Conservation (phyloP, 2,329 filamentous ascomycete species). For the Pyrenochaeta sp. region DNA sequence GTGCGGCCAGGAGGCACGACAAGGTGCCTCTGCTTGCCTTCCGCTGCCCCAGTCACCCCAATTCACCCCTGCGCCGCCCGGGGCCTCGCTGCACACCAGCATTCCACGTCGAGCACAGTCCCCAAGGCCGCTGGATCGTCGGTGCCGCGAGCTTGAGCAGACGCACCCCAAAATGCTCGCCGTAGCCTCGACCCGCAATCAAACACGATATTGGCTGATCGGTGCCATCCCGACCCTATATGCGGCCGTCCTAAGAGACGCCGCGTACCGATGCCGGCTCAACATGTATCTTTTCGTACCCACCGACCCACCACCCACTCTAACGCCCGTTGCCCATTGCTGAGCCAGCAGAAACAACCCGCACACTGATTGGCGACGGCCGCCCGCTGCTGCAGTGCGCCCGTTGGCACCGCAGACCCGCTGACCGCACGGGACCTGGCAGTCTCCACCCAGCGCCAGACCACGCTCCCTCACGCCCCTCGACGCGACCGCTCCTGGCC, state of each 20-base stretch:
- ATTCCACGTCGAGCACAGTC: constrained; percentile 49
- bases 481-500: constrained; percentile 17
- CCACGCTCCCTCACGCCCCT: constrained; percentile 5
- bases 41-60: constrained; percentile 34
- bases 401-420: constrained; percentile 32
- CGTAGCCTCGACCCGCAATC: constrained; percentile 46
- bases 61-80: constrained; percentile 31
- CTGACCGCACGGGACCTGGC: constrained; percentile 38
- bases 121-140: constrained; percentile 46
- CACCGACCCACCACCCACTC: constrained; percentile 32
- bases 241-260: constrained; percentile 29
- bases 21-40: constrained; percentile 30
- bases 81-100: constrained; percentile 39
- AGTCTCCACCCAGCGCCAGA: constrained; percentile 27
- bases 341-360: constrained; percentile 39
- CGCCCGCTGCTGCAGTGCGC: constrained; percentile 31
- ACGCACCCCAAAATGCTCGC: constrained; percentile 42
- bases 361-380: constrained; percentile 40
- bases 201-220: constrained; percentile 50
- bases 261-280: constrained; percentile 44
- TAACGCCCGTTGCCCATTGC: constrained; percentile 27
- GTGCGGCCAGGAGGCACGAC: constrained; percentile 27
- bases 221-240: constrained; percentile 44
- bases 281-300: constrained; percentile 44
- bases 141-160: constrained; percentile 46